Conservation (phyloP, 2,329 filamentous ascomycete genomes). For the Graphium sp. region DNA sequence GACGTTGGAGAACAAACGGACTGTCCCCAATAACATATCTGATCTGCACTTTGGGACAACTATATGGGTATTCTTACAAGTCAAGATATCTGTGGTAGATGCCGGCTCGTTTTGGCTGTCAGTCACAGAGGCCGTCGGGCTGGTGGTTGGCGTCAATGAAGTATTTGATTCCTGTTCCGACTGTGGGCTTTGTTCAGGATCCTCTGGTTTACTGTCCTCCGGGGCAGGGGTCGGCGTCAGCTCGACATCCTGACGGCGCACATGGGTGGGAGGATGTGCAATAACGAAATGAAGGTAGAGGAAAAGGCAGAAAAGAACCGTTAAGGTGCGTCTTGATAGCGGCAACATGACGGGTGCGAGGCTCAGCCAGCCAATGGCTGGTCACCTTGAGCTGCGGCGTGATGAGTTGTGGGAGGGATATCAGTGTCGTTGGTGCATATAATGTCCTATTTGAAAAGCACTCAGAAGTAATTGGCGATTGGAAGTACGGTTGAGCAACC, state of each 20-base stretch:
- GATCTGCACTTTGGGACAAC: constrained; percentile 9
- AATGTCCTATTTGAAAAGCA: too few relatives aligned
- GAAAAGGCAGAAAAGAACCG: constrained; percentile 18
- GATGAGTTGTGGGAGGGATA: too few relatives aligned
- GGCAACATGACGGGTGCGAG: constrained; percentile 5
- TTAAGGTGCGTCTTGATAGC: constrained; percentile 1
- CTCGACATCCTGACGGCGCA: constrained; percentile 16
- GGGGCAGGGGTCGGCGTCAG: neutral
- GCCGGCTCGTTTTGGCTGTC: constrained; percentile 1
- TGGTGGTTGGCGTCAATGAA: neutral
- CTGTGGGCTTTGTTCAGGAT: neutral
- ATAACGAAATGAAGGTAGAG: constrained; percentile 18
- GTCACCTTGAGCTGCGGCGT: too few relatives aligned
- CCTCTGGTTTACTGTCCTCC: neutral
- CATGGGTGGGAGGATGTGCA: constrained; percentile 14
- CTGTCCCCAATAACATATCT: neutral
- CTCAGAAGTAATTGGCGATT: too few relatives aligned
- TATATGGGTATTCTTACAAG: constrained; percentile 3
- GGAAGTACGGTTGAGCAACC: constrained; percentile 1
- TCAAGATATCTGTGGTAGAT: neutral
- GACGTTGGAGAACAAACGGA: constrained; percentile 4
- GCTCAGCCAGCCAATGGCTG: too few relatives aligned
- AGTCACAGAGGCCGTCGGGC: neutral
- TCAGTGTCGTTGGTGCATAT: too few relatives aligned
- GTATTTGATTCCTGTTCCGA: constrained; percentile 5